A percentile compares a stretch with the other conserved stretches of the same genome.
These are phyloP conservation scores for Jacaranda mimosifolia DNA, from an alignment of 257 asterid species.

Conservation along the genomic window DNA sequence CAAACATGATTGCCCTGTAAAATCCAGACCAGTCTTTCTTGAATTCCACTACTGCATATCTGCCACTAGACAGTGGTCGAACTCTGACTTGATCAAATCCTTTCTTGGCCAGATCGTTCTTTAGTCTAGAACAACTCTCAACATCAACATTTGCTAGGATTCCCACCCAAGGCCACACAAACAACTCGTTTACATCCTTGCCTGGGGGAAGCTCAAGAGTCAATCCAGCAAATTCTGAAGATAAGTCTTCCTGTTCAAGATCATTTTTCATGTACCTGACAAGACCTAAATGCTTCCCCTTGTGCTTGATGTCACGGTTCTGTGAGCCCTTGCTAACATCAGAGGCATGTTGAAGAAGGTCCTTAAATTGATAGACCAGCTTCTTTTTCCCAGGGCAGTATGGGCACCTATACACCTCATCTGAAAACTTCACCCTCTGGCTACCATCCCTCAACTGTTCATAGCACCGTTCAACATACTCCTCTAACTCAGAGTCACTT, in stretches of 20 bases:
- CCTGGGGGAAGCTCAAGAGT: slow-evolving; percentile 37
- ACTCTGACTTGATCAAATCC: slow-evolving; percentile 58
- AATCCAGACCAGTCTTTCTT: slow-evolving; percentile 68
- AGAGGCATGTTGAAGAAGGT: slow-evolving; percentile 62
- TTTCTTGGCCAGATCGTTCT: slow-evolving; percentile 48
- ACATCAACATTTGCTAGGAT: slow-evolving; percentile 56
- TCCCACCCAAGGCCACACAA: slow-evolving; percentile 74
- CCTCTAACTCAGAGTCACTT: slow-evolving; percentile 71
- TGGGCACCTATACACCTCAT: slow-evolving; percentile 55
- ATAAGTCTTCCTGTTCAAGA: slow-evolving; percentile 43
- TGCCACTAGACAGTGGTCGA: slow-evolving; percentile 39
- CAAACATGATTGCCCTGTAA: slow-evolving; percentile 57
- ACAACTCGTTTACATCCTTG: slow-evolving; percentile 40
- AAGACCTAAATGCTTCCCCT: slow-evolving; percentile 60
- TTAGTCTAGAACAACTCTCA: slow-evolving; percentile 45
- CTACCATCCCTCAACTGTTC: slow-evolving; percentile 47
- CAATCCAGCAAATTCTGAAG: slow-evolving; percentile 43
- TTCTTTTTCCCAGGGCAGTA: slow-evolving; percentile 73
- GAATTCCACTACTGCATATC: slow-evolving; percentile 59
- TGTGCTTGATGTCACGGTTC: slow-evolving; percentile 53
- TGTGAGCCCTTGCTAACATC: slow-evolving; percentile 57
- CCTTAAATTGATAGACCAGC: slow-evolving; percentile 51
- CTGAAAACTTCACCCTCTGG: slow-evolving; percentile 44
- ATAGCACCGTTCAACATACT: slow-evolving; percentile 58
- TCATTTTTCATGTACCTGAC: slow-evolving; percentile 53